Evolutionary conservation across 805 yeast genomes (phyloP).

Genomic region (Candida oleophila): DNA sequence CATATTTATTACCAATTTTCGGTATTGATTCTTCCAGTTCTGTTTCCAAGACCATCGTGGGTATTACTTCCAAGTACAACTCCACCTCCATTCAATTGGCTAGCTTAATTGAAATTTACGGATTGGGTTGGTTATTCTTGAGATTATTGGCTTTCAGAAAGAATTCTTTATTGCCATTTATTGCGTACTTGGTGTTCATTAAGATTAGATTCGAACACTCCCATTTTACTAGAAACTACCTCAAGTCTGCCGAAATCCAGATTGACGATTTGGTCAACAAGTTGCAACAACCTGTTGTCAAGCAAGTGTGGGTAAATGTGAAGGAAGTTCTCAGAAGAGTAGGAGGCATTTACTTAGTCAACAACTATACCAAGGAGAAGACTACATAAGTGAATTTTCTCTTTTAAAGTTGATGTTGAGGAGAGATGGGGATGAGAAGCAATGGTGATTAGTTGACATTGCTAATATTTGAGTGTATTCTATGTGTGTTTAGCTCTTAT

Average conservation of each 20-base stretch:
- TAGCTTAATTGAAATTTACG: conserved; percentile 40
- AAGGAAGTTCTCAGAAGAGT: conserved; percentile 30
- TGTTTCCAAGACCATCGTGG: conserved; percentile 38
- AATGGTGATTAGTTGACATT: too few species aligned
- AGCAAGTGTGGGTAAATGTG: conserved; percentile 35
- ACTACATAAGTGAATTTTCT: not conserved
- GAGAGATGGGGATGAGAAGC: too few species aligned
- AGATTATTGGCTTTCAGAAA: conserved; percentile 59
- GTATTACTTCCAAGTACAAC: conserved; percentile 35
- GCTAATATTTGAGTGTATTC: too few species aligned
- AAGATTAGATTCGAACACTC: conserved; percentile 78
- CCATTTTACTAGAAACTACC: conserved; percentile 63
- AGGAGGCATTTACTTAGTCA: conserved; percentile 29
- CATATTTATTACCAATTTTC: conserved; percentile 62
- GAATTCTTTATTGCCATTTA: conserved; percentile 60
- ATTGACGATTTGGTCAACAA: conserved; percentile 31
- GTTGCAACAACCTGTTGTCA: conserved; percentile 28
- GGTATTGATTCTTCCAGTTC: conserved; percentile 34
- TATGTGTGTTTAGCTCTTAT: too few species aligned
- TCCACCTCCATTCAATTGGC: conserved; percentile 39
- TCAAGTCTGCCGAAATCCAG: conserved; percentile 65
- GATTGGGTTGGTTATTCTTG: conserved; percentile 43
- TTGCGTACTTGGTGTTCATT: conserved; percentile 60
- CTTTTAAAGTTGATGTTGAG: too few species aligned
- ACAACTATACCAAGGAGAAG: conserved; percentile 34